Conservation (phyloP, 768 basidiomycete genomes). For the Agrocybe praecox region DNA sequence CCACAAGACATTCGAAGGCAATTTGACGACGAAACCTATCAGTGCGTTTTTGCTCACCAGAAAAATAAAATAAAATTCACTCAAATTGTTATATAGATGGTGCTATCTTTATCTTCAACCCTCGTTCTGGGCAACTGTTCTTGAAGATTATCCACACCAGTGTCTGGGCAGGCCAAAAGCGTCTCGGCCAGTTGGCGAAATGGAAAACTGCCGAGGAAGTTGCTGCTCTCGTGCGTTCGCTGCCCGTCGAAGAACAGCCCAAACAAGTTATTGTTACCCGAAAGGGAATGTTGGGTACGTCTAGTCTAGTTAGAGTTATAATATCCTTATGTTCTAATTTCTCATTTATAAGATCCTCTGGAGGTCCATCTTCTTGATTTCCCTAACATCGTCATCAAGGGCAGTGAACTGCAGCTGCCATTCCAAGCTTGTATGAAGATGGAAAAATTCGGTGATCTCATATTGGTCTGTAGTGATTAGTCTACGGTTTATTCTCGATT, state of each 20-base stretch:
- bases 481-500: background rate
- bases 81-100: slow-evolving; percentile 55
- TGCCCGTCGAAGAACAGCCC: slow-evolving; percentile 99
- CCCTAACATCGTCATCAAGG: slow-evolving; percentile 99
- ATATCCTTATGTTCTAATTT: background rate
- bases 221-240: slow-evolving; percentile 92
- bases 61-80: background rate
- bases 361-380: slow-evolving; percentile 99
- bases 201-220: slow-evolving; percentile 99
- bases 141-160: slow-evolving; percentile 99
- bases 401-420: slow-evolving; percentile 94
- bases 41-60: slow-evolving; percentile 46
- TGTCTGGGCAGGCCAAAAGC: slow-evolving; percentile 99
- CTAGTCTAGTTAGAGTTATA: background rate
- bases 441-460: slow-evolving; percentile 99
- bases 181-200: slow-evolving; percentile 98
- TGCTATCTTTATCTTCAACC: slow-evolving; percentile 99
- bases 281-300: slow-evolving; percentile 97
- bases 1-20: slow-evolving; percentile 99
- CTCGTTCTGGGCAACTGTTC: slow-evolving; percentile 97
- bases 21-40: slow-evolving; percentile 99
- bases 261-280: slow-evolving; percentile 99
- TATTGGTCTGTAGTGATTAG: slow-evolving; percentile 56
- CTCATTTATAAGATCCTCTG: slow-evolving; percentile 65
- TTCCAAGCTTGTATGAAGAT: slow-evolving; percentile 99